Evolutionary conservation across 1,139 yeast genomes (phyloP), one percentile per base, ranked within the genome.

Genomic region (Wickerhamomyces sp.): DNA sequence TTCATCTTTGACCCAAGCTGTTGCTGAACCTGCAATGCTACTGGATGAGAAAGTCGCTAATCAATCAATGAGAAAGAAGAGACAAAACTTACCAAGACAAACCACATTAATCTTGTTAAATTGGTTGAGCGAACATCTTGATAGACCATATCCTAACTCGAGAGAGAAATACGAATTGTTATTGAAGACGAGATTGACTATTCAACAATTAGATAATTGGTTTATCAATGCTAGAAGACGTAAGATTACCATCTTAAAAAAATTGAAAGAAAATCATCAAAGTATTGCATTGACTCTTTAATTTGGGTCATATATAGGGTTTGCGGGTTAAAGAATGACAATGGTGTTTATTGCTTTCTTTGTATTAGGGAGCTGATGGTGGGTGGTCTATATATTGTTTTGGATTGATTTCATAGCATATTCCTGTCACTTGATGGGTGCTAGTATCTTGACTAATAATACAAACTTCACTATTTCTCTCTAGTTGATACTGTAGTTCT

Each of bases 131-230:
- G 82, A 81, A 39, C 91, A 88, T 61, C 67, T 87, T 45, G 84
- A 83, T 57, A 90, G 88, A 60, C 96, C 96, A 15, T 88, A 88
- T 63, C 96, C 96, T 11, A 84, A 84, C 55, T 82, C 87, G 36
- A 82, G 83, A 54, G 95, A 88, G 59, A 88, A 88, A 67, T 74
- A 76, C 51, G 85, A 82, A 57, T 69, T 88, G 56, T 81, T 86
- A 75, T 66, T 74, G 59, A 75, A 78, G 57, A 88, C 96, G 1
- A 93, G 95, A 2, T 75, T 88, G 61, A 83, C 87, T 46, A 78
- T 84, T 59, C 94, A 86, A 60, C 96, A 88, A 63, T 72, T 88
- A 50, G 81, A 88, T 54, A 88, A 88, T 63, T 88, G 96, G 96
- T 88, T 88, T 60, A 88, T 88, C 60, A 88, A 88, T 63, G 95